Conservation (phyloP, 768 basidiomycete species). For the Exidia glandulosa region DNA sequence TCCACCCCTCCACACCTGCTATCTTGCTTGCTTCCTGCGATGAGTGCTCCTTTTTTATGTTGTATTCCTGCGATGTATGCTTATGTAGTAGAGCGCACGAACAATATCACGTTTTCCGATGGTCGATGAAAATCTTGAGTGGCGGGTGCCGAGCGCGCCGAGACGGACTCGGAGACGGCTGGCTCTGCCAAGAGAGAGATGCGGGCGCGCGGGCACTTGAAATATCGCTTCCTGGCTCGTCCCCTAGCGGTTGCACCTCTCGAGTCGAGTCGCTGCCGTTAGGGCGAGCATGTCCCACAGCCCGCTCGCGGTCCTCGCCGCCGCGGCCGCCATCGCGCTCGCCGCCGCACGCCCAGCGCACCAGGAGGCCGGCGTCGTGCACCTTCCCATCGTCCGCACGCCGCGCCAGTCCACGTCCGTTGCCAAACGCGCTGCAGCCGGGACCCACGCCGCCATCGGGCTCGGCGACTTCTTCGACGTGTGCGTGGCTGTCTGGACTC, state of each 20-base stretch:
- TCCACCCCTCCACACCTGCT: background rate
- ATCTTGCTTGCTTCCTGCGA: background rate
- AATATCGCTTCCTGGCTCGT: background rate
- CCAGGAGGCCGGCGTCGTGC: background rate
- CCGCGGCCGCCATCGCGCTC: background rate
- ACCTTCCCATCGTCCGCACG: background rate
- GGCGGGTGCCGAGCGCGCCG: background rate
- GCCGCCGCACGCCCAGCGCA: background rate
- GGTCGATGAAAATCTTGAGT: too few species aligned
- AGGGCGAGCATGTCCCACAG: background rate
- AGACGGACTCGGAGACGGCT: background rate
- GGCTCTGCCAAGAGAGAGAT: background rate
- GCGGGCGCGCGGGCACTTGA: background rate
- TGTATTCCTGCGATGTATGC: background rate
- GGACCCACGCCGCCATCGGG: conserved; percentile 30
- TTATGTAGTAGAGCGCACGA: background rate
- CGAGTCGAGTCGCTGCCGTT: too few species aligned
- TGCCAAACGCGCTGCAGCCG: background rate
- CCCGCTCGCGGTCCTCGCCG: background rate
- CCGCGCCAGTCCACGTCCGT: background rate
- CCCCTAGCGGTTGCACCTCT: too few species aligned
- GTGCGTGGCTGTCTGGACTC: conserved; percentile 27
- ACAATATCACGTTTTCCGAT: background rate
- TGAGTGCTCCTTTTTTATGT: background rate
- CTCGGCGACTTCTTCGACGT: conserved; percentile 53